These are phyloP conservation scores for Macrolepiota dolichaula DNA, from an alignment of 768 basidiomycete species.

Conservation along the genomic window DNA sequence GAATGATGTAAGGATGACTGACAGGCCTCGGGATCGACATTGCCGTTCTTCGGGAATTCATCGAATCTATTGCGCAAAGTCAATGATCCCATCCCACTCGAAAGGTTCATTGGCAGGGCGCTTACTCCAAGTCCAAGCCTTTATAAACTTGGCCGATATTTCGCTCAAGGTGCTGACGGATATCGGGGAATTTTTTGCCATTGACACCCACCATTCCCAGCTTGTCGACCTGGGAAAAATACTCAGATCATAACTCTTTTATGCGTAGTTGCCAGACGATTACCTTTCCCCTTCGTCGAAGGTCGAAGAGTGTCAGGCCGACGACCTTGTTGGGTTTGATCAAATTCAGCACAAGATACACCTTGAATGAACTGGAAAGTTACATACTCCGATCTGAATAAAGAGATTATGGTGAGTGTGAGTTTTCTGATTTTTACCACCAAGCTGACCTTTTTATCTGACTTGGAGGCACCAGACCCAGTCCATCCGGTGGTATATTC, in stretches of 20 bases:
- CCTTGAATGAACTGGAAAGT: background rate
- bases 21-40: constrained; percentile 81
- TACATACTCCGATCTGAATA: constrained; percentile 63
- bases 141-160: constrained; percentile 85
- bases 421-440: background rate
- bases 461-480: constrained; percentile 85
- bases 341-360: background rate
- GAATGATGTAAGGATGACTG: constrained; percentile 23
- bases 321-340: constrained; percentile 57
- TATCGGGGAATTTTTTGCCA: constrained; percentile 84
- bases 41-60: constrained; percentile 69
- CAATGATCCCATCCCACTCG: background rate
- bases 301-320: constrained; percentile 85
- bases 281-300: constrained; percentile 80
- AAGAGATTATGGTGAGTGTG: background rate
- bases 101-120: background rate
- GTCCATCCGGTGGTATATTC: constrained; percentile 98
- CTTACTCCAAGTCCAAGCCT: constrained; percentile 68
- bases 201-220: constrained; percentile 89
- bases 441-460: constrained; percentile 81
- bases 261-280: background rate
- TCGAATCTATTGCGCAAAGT: constrained; percentile 53
- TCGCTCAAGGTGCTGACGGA: constrained; percentile 73
- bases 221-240: constrained; percentile 51
- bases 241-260: background rate